Percentiles rank a stretch among this genome's conserved stretches.
These are phyloP conservation scores for Aspergillus nanangensis DNA, from an alignment of 495 filamentous ascomycete species.

Conservation along the genomic window DNA sequence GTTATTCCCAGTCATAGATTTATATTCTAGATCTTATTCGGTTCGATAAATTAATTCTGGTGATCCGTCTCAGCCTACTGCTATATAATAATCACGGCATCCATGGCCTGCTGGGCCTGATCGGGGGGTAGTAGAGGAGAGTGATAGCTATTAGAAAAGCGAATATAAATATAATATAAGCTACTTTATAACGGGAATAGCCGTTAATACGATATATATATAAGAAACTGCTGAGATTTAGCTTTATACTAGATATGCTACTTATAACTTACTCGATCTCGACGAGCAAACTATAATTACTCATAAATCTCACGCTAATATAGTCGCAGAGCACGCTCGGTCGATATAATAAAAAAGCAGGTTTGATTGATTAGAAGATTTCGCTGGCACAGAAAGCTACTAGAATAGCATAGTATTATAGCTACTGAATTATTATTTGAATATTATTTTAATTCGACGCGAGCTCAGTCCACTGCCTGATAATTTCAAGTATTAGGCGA, in stretches of 20 bases:
- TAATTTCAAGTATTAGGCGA: background rate
- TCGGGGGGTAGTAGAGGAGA: background rate
- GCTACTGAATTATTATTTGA: background rate
- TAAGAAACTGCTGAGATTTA: background rate
- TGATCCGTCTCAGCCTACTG: background rate
- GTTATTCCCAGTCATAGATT: constrained; percentile 10
- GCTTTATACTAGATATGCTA: background rate
- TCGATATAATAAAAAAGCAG: background rate
- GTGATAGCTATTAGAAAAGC: background rate
- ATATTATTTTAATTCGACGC: background rate
- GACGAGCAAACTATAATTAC: background rate
- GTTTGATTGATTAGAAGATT: background rate
- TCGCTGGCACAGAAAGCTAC: background rate
- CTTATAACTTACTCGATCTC: background rate
- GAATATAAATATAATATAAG: constrained; percentile 1
- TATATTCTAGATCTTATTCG: background rate
- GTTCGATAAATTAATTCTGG: background rate
- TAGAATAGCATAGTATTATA: background rate
- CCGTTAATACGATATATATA: background rate
- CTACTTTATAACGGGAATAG: background rate
- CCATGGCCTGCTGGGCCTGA: background rate
- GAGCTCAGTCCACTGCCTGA: background rate
- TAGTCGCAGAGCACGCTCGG: background rate
- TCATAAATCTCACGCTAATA: background rate
- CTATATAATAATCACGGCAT: background rate